Conservation (phyloP, 495 filamentous ascomycete genomes). For the Talaromyces ruber region DNA sequence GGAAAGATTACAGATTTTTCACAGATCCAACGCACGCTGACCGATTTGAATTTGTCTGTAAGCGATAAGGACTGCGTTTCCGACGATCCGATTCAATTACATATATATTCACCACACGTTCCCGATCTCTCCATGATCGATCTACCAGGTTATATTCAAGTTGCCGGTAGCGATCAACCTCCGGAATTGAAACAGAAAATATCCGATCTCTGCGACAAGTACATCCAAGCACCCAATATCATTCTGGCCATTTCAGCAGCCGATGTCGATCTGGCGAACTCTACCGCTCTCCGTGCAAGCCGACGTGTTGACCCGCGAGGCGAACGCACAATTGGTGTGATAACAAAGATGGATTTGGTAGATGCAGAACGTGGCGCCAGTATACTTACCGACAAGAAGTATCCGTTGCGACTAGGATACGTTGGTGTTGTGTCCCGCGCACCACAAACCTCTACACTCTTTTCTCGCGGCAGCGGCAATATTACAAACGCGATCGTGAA, state of each 20-base stretch:
- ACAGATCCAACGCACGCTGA: conserved; percentile 85
- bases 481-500: conserved; percentile 73
- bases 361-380: conserved; percentile 68
- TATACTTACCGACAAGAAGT: conserved; percentile 82
- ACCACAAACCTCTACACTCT: conserved; percentile 66
- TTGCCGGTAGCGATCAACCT: conserved; percentile 84
- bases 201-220: conserved; percentile 93
- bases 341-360: conserved; percentile 99
- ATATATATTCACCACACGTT: conserved; percentile 90
- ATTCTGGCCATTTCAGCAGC: conserved; percentile 96
- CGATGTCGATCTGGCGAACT: conserved; percentile 95
- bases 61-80: conserved; percentile 84
- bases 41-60: conserved; percentile 90
- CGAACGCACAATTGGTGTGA: conserved; percentile 93
- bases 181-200: conserved; percentile 92
- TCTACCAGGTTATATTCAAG: conserved; percentile 94
- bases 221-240: conserved; percentile 92
- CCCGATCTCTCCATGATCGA: conserved; percentile 96
- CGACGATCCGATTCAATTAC: conserved; percentile 92
- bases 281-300: conserved; percentile 83
- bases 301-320: conserved; percentile 88
- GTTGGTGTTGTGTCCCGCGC: conserved; percentile 87
- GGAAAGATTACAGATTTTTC: conserved; percentile 91
- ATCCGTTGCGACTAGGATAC: conserved; percentile 92
- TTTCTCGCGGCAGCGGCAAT: conserved; percentile 75